Evolutionary conservation across 805 yeast species (phyloP), one percentile per base, ranked within the genome.

Genomic region (Saturnispora serradocipensis): DNA sequence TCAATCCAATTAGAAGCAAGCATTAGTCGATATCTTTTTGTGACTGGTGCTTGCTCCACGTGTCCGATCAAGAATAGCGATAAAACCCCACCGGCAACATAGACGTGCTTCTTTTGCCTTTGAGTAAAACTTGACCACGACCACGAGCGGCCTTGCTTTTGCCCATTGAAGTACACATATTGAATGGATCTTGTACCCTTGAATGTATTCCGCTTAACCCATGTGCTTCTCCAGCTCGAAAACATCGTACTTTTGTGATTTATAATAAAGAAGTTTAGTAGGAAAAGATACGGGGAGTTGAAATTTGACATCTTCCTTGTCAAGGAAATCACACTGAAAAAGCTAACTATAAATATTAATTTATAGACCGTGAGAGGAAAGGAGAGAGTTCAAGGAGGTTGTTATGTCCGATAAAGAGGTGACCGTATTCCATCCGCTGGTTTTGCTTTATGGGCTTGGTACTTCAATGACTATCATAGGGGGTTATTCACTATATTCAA

Each of bases 1-100:
- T 88, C 97, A 32, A 84, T 56, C 71, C 81, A 77, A 47, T 75
- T 74, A 5, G 88, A 84, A 2, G 86, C 72, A 76, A 88, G 77
- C 62, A 89, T 77, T 59, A 88, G 77, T 56, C 97, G 72, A 30
- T 61, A 69, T 47, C 98, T 71, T 32, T 81, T 79, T 1, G 95
- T 82, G 25, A 84, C 83, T 0, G 97, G 97, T 0, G 96, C 96
- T 56, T 78, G 77, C 56, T 89, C 86, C 30, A 87, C 70, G 57
- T 83, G 74, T 30, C 83, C 72, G 28, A 73, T 69, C 63, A 73
- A 77, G 46, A 71, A 64, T 1, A 73, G 55, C 25, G 55, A 36
- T 3, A 54, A 40, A 6, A 56, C 24, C 1, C 46, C 54, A 27
- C 58, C 56, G 3, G 48, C 38, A 11, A 45, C 38, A 50, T 27